A percentile compares a stretch with the other conserved stretches of the same genome.
Conservation (phyloP, 768 basidiomycete species). For the Leccinum ochraceum region DNA sequence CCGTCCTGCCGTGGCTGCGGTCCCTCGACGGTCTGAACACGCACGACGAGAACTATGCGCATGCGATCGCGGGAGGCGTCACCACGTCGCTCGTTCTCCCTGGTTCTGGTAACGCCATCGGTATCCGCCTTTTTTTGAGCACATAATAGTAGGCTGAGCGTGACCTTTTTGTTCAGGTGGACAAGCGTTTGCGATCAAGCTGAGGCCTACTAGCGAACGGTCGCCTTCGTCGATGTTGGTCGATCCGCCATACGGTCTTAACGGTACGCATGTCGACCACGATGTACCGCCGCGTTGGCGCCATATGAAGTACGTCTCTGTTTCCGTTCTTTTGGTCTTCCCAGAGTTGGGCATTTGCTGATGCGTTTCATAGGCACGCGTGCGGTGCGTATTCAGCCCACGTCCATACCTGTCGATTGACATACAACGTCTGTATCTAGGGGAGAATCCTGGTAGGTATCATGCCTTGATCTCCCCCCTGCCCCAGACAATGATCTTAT, state of each 20-base stretch:
- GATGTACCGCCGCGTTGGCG: constrained; percentile 53
- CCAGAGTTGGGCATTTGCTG: constrained; percentile 1
- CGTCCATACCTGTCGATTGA: constrained; percentile 1
- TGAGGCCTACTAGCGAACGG: constrained; percentile 68
- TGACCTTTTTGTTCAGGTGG: constrained; percentile 47
- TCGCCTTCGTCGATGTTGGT: constrained; percentile 67
- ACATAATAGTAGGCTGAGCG: neutral
- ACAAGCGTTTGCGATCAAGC: constrained; percentile 77
- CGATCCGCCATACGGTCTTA: constrained; percentile 66
- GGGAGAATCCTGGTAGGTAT: constrained; percentile 58
- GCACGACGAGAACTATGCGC: constrained; percentile 61
- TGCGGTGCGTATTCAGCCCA: constrained; percentile 43
- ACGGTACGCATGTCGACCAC: constrained; percentile 36
- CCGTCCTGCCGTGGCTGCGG: constrained; percentile 60
- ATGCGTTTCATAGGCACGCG: constrained; percentile 50
- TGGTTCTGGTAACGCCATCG: constrained; percentile 64
- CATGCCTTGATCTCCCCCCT: neutral
- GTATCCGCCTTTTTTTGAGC: constrained; percentile 30
- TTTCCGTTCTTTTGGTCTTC: neutral
- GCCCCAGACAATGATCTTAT: constrained; percentile 11
- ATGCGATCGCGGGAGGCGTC: constrained; percentile 66
- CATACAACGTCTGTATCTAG: constrained; percentile 19
- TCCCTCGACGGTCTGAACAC: constrained; percentile 76
- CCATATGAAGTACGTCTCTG: constrained; percentile 65
- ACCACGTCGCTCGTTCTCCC: constrained; percentile 78